Conservation (phyloP, 2,329 filamentous ascomycete genomes). For the Helminthosporium solani region DNA sequence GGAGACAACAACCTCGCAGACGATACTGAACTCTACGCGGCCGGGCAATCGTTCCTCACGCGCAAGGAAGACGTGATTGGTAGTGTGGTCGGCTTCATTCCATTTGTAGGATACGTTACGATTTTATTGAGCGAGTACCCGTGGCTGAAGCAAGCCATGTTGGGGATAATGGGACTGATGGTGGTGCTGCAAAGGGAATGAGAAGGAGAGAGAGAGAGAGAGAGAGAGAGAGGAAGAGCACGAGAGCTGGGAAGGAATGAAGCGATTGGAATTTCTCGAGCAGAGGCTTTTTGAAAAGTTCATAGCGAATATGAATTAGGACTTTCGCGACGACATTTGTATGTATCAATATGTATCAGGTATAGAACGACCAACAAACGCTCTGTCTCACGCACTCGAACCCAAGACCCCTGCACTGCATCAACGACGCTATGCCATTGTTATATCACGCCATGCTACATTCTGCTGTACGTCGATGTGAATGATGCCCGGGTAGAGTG, state of each 20-base stretch:
- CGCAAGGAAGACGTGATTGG: slow-evolving; percentile 85
- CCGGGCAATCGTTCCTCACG: slow-evolving; percentile 81
- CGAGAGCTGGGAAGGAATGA: too few species aligned
- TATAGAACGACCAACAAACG: too few species aligned
- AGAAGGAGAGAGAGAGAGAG: not conserved
- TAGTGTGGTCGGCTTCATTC: slow-evolving; percentile 86
- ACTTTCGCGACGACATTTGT: too few species aligned
- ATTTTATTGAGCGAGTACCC: slow-evolving; percentile 94
- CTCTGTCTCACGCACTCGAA: slow-evolving; percentile 30
- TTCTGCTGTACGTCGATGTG: not conserved
- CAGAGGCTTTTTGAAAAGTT: too few species aligned
- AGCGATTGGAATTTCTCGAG: too few species aligned
- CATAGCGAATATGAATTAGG: too few species aligned
- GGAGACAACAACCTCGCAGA: slow-evolving; percentile 95
- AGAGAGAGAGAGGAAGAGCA: not conserved
- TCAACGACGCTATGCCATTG: slow-evolving; percentile 28
- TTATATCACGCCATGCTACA: not conserved
- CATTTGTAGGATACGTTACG: slow-evolving; percentile 94
- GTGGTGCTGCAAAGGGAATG: slow-evolving; percentile 90
- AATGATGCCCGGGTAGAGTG: too few species aligned
- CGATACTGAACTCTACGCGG: slow-evolving; percentile 87
- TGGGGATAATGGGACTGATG: slow-evolving; percentile 91
- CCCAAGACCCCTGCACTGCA: slow-evolving; percentile 38
- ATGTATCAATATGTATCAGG: too few species aligned
- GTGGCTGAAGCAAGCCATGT: slow-evolving; percentile 93